Base-by-base conservation (phyloP, 768 basidiomycete species). In the Vararia minispora region DNA sequence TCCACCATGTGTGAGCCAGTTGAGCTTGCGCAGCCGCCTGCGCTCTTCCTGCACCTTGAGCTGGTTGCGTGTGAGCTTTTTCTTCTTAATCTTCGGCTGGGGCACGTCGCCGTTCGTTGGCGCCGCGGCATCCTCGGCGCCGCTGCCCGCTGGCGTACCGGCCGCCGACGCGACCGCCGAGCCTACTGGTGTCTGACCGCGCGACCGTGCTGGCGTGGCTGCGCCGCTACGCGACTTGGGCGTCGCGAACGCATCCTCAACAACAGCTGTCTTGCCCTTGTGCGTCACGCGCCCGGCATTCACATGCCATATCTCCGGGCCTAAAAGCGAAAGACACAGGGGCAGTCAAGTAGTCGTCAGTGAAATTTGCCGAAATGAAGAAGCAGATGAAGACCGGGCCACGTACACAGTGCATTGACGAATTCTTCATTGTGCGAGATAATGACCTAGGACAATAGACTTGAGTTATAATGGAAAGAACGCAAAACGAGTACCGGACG, bases 381-480 rank as follows among this genome's bases (percentile, higher is more conserved):
- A 61, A 55, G 47, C 57, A 56, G 46, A 54, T 43, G 17, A 40
- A 20, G 40, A 31, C 39, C 18, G 18, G 37, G 37, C 48, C 17
- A 69, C 81, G 56, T 55, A 87, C 85, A 87, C 35, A 90, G 65
- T 10, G 86, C 79, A 25, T 72, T 66, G 11, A 90, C 82, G 48
- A 89, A 91, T 64, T 90, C 87, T 48, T 78, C 66, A 61, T 94
- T 94, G 68, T 95, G 94, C 23, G 90, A 95, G 57, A 97, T 97
- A 64, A 95, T 95, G 53, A 90, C 79, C 81, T 84, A 36, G 33
- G 50, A 46, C 49, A 46, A 39, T 48, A 35, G 46, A 18, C 17
- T 45, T 27, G 37, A 40, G 31, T n/a, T n/a, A n/a, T n/a, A n/a
- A n/a, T n/a, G n/a, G n/a, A n/a, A 42, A 48, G 43, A 47, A 39